A percentile compares a stretch with the other conserved stretches of the same genome.
These are phyloP conservation scores for Baorangia bicolor DNA, from an alignment of 768 basidiomycete genomes.

Conservation along the genomic window DNA sequence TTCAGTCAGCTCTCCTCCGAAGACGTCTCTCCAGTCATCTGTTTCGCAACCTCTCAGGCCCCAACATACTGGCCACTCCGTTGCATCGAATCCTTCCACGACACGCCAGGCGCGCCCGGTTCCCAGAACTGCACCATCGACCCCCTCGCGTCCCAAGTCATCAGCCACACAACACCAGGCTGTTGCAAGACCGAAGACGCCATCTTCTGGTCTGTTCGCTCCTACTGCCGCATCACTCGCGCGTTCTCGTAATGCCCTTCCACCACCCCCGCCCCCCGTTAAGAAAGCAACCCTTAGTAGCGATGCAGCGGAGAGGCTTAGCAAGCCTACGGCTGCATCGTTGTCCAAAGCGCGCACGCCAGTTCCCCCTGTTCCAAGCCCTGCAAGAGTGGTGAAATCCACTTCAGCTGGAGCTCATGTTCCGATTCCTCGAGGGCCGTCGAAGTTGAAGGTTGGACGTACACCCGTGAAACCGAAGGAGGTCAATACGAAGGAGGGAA, in stretches of 20 bases:
- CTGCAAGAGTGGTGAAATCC: conserved; percentile 30
- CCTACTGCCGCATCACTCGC: conserved; percentile 85
- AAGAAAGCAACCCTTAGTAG: conserved; percentile 57
- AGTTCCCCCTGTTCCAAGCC: conserved; percentile 12
- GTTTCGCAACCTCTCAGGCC: conserved; percentile 37
- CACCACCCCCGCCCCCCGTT: conserved; percentile 44
- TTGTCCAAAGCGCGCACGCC: conserved; percentile 56
- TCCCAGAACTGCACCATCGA: conserved; percentile 32
- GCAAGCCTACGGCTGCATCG: conserved; percentile 82
- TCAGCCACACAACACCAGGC: conserved; percentile 23
- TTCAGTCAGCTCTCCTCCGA: conserved; percentile 24
- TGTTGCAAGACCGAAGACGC: conserved; percentile 52
- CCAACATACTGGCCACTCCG: conserved; percentile 44
- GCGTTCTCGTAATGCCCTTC: conserved; percentile 54
- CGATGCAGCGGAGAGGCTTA: conserved; percentile 62
- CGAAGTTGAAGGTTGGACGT: conserved; percentile 29
- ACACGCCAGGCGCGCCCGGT: conserved; percentile 24
- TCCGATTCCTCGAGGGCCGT: conserved; percentile 28
- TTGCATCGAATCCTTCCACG: conserved; percentile 32
- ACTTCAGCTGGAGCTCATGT: conserved; percentile 28
- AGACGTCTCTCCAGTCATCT: conserved; percentile 35
- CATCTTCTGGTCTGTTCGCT: conserved; percentile 68
- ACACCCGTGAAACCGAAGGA: conserved; percentile 28
- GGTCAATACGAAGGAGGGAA: conserved; percentile 19
- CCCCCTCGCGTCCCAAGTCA: conserved; percentile 39